Base-by-base conservation (phyloP, 768 basidiomycete species). In the Sarcomyxa edulis region DNA sequence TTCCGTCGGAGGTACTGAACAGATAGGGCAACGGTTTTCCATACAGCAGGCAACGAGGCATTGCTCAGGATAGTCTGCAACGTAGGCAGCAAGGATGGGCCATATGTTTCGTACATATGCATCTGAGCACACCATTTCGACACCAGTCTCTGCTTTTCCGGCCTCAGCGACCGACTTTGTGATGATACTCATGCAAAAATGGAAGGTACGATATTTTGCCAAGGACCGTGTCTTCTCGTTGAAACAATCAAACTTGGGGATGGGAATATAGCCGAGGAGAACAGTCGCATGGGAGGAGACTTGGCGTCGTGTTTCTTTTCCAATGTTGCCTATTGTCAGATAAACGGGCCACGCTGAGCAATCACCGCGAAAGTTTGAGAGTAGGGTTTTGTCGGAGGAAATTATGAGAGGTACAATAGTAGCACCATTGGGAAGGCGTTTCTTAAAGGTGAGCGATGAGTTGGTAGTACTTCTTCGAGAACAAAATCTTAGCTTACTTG, bases 341-440 rank as follows among this genome's bases (percentile, higher is more conserved):
- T 72, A 71, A 0, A 72, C 56, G 1, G 67, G 68, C 57, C 63
- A 69, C 10, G 65, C 61, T 14, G 34, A 34, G 42, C 69, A 63
- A 39, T 69, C 59, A 1, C 66, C 61, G 2, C 45, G n/a, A 37
- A 69, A 65, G 0, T 48, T 32, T 0, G 61, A 56, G 1, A 71
- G 34, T n/a, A 49, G 25, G 2, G 58, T 59, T 21, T 61, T 61
- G 25, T 61, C 55, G 0, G 55, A 53, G 37, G 64, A 48, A 0
- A 69, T 40, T 14, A 71, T 68, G 1, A 71, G 35, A 1, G 66
- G 62, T 2, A 56, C 53, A 2, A 66, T 35, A 1, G 58, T 52
- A 1, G 58, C 53, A 0, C 56, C 58, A 3, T 33, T 37, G 2
- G 50, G 51, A 32, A 57, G 29, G 12, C 32, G 25, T 40, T 48